Evolutionary conservation across 2,329 filamentous ascomycete genomes (phyloP).

Genomic region (Triangularia verruculosa): DNA sequence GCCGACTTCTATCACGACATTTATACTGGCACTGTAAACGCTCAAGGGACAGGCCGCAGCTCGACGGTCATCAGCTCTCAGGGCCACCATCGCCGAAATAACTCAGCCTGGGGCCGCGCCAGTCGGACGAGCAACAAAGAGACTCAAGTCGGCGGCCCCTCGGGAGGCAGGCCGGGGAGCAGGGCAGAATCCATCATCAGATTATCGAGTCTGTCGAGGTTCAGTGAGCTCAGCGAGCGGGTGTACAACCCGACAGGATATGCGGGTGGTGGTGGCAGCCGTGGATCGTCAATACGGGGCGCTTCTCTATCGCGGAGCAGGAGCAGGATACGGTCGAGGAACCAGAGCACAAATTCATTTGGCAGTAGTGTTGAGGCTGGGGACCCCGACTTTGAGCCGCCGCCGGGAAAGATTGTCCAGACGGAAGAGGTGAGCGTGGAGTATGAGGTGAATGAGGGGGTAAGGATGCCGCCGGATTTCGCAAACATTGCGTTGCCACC

Average conservation of each 20-base stretch:
- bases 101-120: constrained; percentile 5
- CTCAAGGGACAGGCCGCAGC: constrained; percentile 21
- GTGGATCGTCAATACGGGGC: background rate
- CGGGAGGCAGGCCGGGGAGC: constrained; percentile 12
- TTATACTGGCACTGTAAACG: constrained; percentile 19
- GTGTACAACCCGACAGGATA: constrained; percentile 5
- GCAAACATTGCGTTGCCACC: background rate
- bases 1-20: constrained; percentile 24
- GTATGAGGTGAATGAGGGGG: constrained; percentile 19
- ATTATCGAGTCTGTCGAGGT: background rate
- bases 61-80: constrained; percentile 22
- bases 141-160: constrained; percentile 9
- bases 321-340: background rate
- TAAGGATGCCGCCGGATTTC: background rate
- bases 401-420: constrained; percentile 25
- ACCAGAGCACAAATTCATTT: background rate
- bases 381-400: constrained; percentile 5
- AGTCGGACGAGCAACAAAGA: constrained; percentile 21
- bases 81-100: constrained; percentile 13
- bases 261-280: background rate
- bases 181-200: constrained; percentile 8
- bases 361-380: background rate
- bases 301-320: background rate
- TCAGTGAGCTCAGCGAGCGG: constrained; percentile 22
- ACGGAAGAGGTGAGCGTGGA: constrained; percentile 26